phyloP scores from a whole-genome alignment of 805 yeast genomes.

The Kuraishia hungarica region DNA sequence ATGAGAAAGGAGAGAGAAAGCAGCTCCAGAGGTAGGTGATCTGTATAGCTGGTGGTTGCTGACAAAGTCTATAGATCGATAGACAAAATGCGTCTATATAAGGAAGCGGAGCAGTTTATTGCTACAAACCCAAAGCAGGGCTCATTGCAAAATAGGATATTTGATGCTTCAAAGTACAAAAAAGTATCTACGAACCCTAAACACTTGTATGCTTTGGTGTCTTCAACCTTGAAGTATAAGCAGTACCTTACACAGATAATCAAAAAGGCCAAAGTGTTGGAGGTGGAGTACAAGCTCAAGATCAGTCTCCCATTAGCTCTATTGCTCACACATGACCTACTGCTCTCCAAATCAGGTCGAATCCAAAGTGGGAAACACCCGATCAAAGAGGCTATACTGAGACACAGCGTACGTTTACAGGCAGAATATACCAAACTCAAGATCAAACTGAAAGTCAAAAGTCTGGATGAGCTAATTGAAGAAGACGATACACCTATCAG shows the following conservation, averaged over 20 bases:
- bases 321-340: constrained; percentile 72
- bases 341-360: constrained; percentile 68
- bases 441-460: constrained; percentile 57
- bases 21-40: no score
- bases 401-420: constrained; percentile 70
- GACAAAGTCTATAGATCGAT: no score
- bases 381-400: constrained; percentile 70
- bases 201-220: constrained; percentile 78
- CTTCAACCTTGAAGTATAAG: constrained; percentile 67
- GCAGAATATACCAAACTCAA: constrained; percentile 79
- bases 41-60: no score
- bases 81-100: constrained; percentile 26
- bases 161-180: constrained; percentile 37
- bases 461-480: constrained; percentile 43
- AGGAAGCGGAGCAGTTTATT: constrained; percentile 34
- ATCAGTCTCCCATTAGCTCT: constrained; percentile 46
- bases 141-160: constrained; percentile 44
- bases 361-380: constrained; percentile 87
- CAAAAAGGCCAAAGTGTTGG: constrained; percentile 57
- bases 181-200: constrained; percentile 62
- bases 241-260: constrained; percentile 56
- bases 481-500: constrained; percentile 65
- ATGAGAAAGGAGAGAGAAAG: no score
- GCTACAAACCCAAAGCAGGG: constrained; percentile 34
- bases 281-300: constrained; percentile 35